Base-by-base conservation (phyloP, 768 basidiomycete genomes). In the Lactifluus subvellereus region DNA sequence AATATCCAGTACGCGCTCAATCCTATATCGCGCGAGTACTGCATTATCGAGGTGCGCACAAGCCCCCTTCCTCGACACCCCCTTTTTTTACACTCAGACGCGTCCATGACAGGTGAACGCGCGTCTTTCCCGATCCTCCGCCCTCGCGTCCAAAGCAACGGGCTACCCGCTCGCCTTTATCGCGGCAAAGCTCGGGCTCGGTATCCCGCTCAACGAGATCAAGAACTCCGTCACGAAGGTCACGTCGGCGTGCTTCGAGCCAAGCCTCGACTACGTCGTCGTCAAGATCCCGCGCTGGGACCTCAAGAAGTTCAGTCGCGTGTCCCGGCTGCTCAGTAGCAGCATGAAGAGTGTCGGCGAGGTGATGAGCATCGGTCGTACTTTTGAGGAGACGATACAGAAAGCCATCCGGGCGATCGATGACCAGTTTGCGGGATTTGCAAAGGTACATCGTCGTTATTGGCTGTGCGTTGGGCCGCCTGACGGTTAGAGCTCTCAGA, bases 201-300 rank as follows among this genome's bases (percentile, higher is more conserved):
- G 93, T 49, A 94, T 98, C 61, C 96, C 96, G 10, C 83, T 99
- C 48, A 96, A 98, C 76, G 94, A 96, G 77, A 97, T 99, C 77
- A 91, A 88, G 76, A 99, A 99, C 77, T 88, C 89, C 20, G 96
- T 99, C 59, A 98, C 96, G 56, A 96, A 95, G 74, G 88, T 92
- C 60, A 98, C 96, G 3, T 88, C 87, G 38, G 96, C 97, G 2
- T 99, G 96, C 78, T 99, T 99, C 74, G 96, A 99, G 77, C 97
- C 96, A 6, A 91, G 89, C 69, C 81, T 99, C 78, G 96, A 99
- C 74, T 99, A 99, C 73, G 84, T 89, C 60, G 94, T 98, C 50
- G 95, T 98, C 72, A 98, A 99, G 80, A 97, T 99, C 70, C 96
- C 96, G 59, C 89, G 96, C 67, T 99, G 96, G 96, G 97, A 99